Base-by-base conservation (phyloP, 2,329 filamentous ascomycete genomes). In the Penicillium sclerotiorum region DNA sequence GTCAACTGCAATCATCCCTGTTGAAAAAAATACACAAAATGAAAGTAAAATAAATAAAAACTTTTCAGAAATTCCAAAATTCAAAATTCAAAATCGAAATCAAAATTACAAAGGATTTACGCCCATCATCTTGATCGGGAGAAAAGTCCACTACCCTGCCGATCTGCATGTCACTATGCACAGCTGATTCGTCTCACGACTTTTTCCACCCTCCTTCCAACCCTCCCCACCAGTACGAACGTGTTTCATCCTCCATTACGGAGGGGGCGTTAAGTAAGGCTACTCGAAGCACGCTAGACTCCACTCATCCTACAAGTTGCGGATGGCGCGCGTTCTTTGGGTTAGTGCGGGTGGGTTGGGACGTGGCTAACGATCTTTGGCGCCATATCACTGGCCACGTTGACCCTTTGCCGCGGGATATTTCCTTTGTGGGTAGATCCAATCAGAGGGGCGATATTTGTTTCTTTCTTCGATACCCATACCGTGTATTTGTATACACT, bases 261-360 rank as follows among this genome's bases (percentile, higher is more conserved):
- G 49, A 39, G 43, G 48, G 39, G 49, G 22, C 22, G 33, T 27
- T 22, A 37, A 28, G 33, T 37, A 46, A 38, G 43, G 32, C 38
- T 30, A 46, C 35, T 32, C 21, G 27, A 22, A 28, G 32, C 22
- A 39, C 33, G n/a, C 32, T 37, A 45, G 32, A 40, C 35, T 40
- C 40, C 32, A 50, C 35, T 11, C 17, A 35, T 23, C 43, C 36
- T 23, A 41, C 38, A 30, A 40, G 43, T 25, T 38, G 49, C 49
- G 49, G 49, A 51, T 47, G 40, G 50, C 46, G 50, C 50, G 50
- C 47, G 46, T 49, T 32, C 12, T 45, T 53, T 53, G 42, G 46
- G 46, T 49, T 49, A 49, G 50, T 33, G 42, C 27, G 45, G 23
- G 45, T 52, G 45, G 41, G 21, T 52, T 32, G 32, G 27, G 21